Percentiles rank a stretch among this genome's conserved stretches.
Conservation (phyloP, 371 early-diverging fungal genomes). For the Entomophthora muscae region DNA sequence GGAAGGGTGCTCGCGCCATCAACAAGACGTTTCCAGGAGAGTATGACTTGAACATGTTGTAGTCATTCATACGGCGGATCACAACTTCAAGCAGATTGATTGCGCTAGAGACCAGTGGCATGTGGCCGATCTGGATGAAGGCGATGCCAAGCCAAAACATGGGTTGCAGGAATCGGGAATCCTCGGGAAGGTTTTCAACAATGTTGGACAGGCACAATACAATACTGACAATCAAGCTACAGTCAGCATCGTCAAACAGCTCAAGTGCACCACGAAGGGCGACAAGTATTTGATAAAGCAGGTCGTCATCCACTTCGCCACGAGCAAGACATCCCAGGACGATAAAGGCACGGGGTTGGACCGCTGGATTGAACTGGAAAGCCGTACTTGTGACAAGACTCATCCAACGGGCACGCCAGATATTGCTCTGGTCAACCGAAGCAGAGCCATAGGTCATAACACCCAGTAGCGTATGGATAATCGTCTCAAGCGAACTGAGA, state of each 20-base stretch:
- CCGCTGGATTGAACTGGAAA: conserved; percentile 81
- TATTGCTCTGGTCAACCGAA: conserved; percentile 44
- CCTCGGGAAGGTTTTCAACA: conserved; percentile 57
- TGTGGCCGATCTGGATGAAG: conserved; percentile 66
- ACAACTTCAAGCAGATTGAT: conserved; percentile 48
- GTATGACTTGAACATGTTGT: conserved; percentile 48
- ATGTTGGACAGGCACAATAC: conserved; percentile 77
- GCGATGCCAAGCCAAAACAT: conserved; percentile 83
- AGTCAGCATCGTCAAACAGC: conserved; percentile 63
- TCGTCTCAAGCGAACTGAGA: conserved; percentile 52
- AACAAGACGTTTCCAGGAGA: conserved; percentile 44
- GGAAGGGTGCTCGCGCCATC: conserved; percentile 39
- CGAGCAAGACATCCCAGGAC: conserved; percentile 73
- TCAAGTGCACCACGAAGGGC: conserved; percentile 69
- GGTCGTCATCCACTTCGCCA: conserved; percentile 70
- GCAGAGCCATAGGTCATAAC: conserved; percentile 59
- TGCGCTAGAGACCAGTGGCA: conserved; percentile 53
- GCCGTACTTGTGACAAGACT: conserved; percentile 75
- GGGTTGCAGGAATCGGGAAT: conserved; percentile 55
- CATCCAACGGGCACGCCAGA: conserved; percentile 83
- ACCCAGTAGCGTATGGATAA: conserved; percentile 61
- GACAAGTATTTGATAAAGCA: conserved; percentile 74
- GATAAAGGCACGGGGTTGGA: conserved; percentile 87
- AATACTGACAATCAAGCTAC: conserved; percentile 58
- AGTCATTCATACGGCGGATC: conserved; percentile 48